Evolutionary conservation across 1,284 basidiomycete species (phyloP).

Genomic region (Cystobasidiaceae sp.): DNA sequence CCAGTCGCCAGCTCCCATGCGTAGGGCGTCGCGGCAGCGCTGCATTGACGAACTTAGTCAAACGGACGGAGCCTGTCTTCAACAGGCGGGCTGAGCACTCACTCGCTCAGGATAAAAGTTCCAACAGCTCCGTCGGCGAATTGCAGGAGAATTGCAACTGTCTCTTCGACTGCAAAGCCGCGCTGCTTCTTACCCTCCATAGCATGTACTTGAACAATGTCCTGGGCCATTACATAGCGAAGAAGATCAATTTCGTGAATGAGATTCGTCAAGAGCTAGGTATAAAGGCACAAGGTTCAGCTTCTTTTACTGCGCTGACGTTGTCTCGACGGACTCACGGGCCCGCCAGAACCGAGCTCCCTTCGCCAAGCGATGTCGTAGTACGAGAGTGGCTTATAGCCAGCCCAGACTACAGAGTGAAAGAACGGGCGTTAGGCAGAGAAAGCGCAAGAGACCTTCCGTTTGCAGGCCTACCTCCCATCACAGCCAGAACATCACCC

Average conservation of each 20-base stretch:
- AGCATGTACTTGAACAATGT: constrained; percentile 35
- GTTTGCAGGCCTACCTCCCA: too few relatives aligned
- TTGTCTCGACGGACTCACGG: constrained; percentile 10
- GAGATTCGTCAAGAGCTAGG: constrained; percentile 9
- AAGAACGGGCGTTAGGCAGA: too few relatives aligned
- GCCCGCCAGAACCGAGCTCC: constrained; percentile 24
- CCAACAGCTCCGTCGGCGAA: constrained; percentile 36
- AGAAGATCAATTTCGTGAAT: constrained; percentile 36
- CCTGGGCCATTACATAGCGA: constrained; percentile 34
- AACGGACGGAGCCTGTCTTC: too few relatives aligned
- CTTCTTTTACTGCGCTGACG: too few relatives aligned
- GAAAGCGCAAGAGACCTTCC: too few relatives aligned
- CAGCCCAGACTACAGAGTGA: constrained; percentile 34
- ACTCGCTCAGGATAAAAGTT: constrained; percentile 39
- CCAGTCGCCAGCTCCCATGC: constrained; percentile 38
- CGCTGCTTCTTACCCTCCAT: constrained; percentile 30
- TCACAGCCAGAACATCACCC: constrained; percentile 34
- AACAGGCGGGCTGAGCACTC: background rate
- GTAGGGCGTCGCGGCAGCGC: constrained; percentile 35
- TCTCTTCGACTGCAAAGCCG: constrained; percentile 37
- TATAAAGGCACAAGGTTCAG: too few relatives aligned
- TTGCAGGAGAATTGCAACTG: constrained; percentile 34
- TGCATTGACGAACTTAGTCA: too few relatives aligned
- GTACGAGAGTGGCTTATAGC: constrained; percentile 32
- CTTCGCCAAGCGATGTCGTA: constrained; percentile 33